phyloP scores from a whole-genome alignment of 352 stramenopile genomes.

The Pythium plurisporium region DNA sequence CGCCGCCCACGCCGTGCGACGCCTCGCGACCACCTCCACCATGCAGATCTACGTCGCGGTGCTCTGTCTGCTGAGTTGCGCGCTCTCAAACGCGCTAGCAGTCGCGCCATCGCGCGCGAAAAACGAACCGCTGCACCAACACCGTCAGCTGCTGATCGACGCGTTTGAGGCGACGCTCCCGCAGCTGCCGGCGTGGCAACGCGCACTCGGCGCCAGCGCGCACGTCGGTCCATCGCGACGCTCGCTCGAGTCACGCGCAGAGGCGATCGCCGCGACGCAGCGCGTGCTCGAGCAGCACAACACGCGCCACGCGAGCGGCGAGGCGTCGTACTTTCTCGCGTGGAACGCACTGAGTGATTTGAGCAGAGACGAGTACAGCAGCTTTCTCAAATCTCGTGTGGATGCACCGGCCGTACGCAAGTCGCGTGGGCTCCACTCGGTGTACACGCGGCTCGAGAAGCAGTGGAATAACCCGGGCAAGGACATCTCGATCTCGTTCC shows the following conservation, averaged over 20 bases:
- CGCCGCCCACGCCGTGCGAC: neutral
- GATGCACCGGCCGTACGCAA: conserved; percentile 22
- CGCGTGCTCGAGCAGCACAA: conserved; percentile 47
- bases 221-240: conserved; percentile 38
- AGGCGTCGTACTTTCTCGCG: conserved; percentile 44
- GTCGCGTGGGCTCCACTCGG: conserved; percentile 16
- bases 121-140: neutral
- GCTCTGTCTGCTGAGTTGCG: conserved; percentile 15
- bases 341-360: conserved; percentile 71
- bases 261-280: conserved; percentile 39
- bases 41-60: conserved; percentile 6
- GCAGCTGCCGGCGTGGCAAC: conserved; percentile 19
- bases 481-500: conserved; percentile 25
- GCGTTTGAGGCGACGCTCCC: conserved; percentile 22
- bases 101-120: conserved; percentile 2
- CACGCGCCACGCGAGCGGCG: conserved; percentile 31
- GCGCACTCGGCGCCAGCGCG: conserved; percentile 7
- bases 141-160: conserved; percentile 9
- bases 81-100: neutral
- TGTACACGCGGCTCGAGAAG: conserved; percentile 16
- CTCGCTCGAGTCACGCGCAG: conserved; percentile 36
- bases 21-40: neutral
- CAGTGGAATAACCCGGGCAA: conserved; percentile 9
- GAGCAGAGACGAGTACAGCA: conserved; percentile 57
- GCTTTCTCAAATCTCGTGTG: conserved; percentile 46